A percentile compares a stretch with the other conserved stretches of the same genome.
phyloP scores from a whole-genome alignment of 306 rosid species.

The Gastrolobium villosum region DNA sequence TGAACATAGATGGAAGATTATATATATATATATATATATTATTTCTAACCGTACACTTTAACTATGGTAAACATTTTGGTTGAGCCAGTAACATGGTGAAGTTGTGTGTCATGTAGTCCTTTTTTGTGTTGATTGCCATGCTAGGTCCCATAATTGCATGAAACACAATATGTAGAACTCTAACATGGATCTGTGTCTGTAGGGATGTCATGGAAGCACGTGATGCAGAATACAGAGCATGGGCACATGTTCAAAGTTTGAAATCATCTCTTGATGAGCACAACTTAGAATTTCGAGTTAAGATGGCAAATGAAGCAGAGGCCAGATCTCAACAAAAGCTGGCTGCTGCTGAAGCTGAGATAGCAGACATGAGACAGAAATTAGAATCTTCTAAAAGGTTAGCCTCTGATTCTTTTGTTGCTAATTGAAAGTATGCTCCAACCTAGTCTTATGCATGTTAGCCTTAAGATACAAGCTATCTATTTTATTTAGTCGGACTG shows the following conservation, averaged over 20 bases:
- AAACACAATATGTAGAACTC: conserved; percentile 13
- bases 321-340: conserved; percentile 91
- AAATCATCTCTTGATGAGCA: conserved; percentile 89
- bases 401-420: neutral
- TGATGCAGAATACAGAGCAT: conserved; percentile 84
- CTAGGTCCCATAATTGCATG: conserved; percentile 21
- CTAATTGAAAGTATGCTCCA: conserved; percentile 28
- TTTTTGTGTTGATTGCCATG: conserved; percentile 26
- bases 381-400: conserved; percentile 86
- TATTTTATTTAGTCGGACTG: neutral
- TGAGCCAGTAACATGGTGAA: conserved; percentile 1
- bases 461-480: neutral
- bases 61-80: conserved; percentile 12
- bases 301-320: conserved; percentile 95
- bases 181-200: conserved; percentile 48
- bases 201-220: conserved; percentile 88
- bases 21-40: too few species aligned
- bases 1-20: too few species aligned
- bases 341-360: conserved; percentile 97
- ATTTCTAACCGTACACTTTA: too few species aligned
- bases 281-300: conserved; percentile 87
- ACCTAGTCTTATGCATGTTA: neutral
- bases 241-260: conserved; percentile 86
- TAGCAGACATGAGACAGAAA: conserved; percentile 79
- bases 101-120: neutral